Percentiles rank a stretch among this genome's conserved stretches.
Evolutionary conservation across 768 basidiomycete species (phyloP).

Genomic region (Hirschioporus abietinus): DNA sequence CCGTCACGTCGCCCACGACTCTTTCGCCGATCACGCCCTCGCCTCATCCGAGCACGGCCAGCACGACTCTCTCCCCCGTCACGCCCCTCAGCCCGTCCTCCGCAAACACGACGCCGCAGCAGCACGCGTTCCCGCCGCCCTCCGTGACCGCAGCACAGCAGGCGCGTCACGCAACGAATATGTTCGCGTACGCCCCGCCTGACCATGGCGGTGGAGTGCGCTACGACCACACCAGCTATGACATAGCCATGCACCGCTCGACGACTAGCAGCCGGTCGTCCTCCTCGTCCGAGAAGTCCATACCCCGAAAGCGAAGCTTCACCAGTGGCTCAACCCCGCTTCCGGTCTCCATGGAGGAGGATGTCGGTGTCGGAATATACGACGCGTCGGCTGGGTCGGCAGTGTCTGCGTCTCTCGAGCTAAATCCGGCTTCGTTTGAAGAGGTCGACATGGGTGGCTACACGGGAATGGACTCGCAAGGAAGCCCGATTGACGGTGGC

Average conservation of each 20-base stretch:
- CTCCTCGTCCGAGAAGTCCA: conserved; percentile 46
- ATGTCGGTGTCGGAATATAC: conserved; percentile 14
- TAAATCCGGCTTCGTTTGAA: conserved; percentile 44
- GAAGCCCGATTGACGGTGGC: conserved; percentile 37
- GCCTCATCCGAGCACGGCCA: conserved; percentile 30
- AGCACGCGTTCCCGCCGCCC: conserved; percentile 8
- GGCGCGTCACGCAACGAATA: conserved; percentile 16
- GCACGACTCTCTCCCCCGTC: conserved; percentile 25
- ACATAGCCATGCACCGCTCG: conserved; percentile 27
- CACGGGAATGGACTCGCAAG: conserved; percentile 41
- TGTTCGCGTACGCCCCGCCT: conserved; percentile 49
- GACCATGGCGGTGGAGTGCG: conserved; percentile 23
- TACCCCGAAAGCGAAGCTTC: conserved; percentile 67
- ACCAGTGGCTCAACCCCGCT: conserved; percentile 34
- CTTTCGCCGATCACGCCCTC: conserved; percentile 55
- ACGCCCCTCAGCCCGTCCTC: conserved; percentile 11
- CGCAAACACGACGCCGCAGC: conserved; percentile 10
- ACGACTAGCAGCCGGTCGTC: conserved; percentile 32
- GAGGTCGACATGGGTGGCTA: conserved; percentile 49
- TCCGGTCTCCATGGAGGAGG: conserved; percentile 27
- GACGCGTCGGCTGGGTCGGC: conserved; percentile 20
- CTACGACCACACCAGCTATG: conserved; percentile 27
- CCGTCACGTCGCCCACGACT: conserved; percentile 61
- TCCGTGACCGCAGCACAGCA: conserved; percentile 14
- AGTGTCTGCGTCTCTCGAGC: conserved; percentile 34